Evolutionary conservation across 2,329 filamentous ascomycete species (phyloP).

Genomic region (Claviceps cyperi): DNA sequence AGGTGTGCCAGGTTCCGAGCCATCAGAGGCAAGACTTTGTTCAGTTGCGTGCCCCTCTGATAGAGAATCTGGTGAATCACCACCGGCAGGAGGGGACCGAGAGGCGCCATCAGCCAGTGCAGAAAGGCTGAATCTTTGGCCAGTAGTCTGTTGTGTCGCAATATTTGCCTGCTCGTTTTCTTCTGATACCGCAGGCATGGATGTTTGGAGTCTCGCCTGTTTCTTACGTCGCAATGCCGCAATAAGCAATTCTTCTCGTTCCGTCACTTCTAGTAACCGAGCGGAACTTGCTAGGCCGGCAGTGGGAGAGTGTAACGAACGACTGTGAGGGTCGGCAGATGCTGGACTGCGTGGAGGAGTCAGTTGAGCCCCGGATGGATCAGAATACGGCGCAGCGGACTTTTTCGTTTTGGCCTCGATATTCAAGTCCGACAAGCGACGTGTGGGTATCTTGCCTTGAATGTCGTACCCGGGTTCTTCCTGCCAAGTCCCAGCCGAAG

Average conservation of each 20-base stretch:
- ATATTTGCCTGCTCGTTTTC: conserved; percentile 7
- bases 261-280: conserved; percentile 42
- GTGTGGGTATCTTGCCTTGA: conserved; percentile 24
- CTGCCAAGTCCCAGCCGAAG: conserved; percentile 19
- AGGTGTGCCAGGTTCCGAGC: conserved; percentile 12
- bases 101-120: no score
- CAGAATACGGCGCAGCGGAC: not conserved
- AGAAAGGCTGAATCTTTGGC: not conserved
- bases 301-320: conserved; percentile 23
- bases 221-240: conserved; percentile 42
- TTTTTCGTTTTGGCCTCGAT: conserved; percentile 2
- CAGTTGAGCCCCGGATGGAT: conserved; percentile 23
- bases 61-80: not conserved
- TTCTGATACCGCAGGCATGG: conserved; percentile 28
- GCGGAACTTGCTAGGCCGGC: conserved; percentile 18
- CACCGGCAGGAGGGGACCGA: not conserved
- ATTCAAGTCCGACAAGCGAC: conserved; percentile 11
- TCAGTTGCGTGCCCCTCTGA: conserved; percentile 2
- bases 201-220: conserved; percentile 37
- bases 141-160: not conserved
- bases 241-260: conserved; percentile 43
- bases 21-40: conserved; percentile 1
- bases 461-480: conserved; percentile 17
- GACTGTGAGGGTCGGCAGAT: conserved; percentile 34
- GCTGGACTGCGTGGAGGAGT: conserved; percentile 38